Evolutionary conservation across 495 filamentous ascomycete genomes (phyloP).

Genomic region (Aspergillus cristatus): DNA sequence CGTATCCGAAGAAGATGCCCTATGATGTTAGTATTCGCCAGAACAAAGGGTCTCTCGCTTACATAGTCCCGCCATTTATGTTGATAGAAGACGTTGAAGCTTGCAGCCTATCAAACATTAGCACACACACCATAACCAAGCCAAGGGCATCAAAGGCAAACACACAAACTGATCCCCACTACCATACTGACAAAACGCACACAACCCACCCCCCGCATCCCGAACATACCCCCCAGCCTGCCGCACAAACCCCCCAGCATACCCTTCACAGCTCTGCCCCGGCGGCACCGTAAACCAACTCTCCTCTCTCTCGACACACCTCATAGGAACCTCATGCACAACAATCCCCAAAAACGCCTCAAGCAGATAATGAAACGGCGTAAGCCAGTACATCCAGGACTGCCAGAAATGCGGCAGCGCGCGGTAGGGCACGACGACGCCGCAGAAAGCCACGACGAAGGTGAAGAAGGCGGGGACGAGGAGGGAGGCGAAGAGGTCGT

Average conservation of each 20-base stretch:
- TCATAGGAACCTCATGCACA: conserved; percentile 45
- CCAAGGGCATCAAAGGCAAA: not conserved
- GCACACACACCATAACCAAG: not conserved
- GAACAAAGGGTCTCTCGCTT: conserved; percentile 13
- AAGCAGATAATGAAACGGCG: conserved; percentile 56
- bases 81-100: conserved; percentile 41
- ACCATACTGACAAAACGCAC: conserved; percentile 54
- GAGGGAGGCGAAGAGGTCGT: conserved; percentile 60
- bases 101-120: conserved; percentile 19
- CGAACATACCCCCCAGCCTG: conserved; percentile 44
- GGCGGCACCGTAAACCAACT: conserved; percentile 46
- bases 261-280: conserved; percentile 41
- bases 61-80: conserved; percentile 57
- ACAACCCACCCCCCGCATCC: conserved; percentile 34
- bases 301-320: conserved; percentile 47
- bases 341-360: conserved; percentile 46
- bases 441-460: conserved; percentile 55
- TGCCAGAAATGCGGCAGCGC: conserved; percentile 51
- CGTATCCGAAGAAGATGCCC: conserved; percentile 48
- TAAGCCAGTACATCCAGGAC: conserved; percentile 62
- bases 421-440: conserved; percentile 49
- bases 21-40: conserved; percentile 5
- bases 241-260: conserved; percentile 33
- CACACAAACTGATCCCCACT: conserved; percentile 48
- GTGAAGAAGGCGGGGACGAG: conserved; percentile 59